Conservation (phyloP, 768 basidiomycete species). For the Termitomyces bulborhizus region DNA sequence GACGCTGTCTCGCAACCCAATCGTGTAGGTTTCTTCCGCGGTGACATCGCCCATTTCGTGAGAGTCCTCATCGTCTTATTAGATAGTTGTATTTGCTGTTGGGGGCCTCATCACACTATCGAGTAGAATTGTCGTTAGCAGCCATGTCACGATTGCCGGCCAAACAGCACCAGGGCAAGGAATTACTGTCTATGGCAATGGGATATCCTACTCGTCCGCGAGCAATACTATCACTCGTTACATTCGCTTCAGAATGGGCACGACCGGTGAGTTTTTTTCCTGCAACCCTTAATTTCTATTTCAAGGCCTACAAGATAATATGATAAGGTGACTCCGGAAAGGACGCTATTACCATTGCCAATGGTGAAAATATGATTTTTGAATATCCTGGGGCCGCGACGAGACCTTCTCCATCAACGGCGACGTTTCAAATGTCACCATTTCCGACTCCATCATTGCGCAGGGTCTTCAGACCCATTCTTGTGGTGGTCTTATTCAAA, state of each 20-base stretch:
- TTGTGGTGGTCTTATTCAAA: constrained; percentile 30
- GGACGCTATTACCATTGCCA: constrained; percentile 27
- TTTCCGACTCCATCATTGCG: constrained; percentile 30
- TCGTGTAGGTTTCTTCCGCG: constrained; percentile 12
- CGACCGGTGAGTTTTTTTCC: constrained; percentile 13
- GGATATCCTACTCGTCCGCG: constrained; percentile 24
- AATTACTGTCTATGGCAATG: constrained; percentile 31
- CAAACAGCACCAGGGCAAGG: constrained; percentile 33
- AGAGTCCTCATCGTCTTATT: neutral
- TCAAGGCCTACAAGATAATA: neutral
- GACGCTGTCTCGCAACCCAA: constrained; percentile 27
- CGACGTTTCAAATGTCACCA: constrained; percentile 29
- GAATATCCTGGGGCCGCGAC: constrained; percentile 30
- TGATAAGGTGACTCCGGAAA: constrained; percentile 25
- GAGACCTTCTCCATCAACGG: constrained; percentile 31
- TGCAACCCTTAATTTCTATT: neutral
- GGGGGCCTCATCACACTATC: constrained; percentile 27
- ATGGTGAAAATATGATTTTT: constrained; percentile 29
- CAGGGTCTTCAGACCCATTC: constrained; percentile 31
- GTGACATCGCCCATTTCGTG: neutral
- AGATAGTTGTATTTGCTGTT: constrained; percentile 29
- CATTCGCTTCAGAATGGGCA: constrained; percentile 23
- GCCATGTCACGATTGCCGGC: constrained; percentile 25
- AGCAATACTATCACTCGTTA: constrained; percentile 19
- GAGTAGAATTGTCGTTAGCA: constrained; percentile 24